These are phyloP conservation scores for Emiliania huxleyi DNA, from an alignment of 78 protist genomes.

Conservation along the genomic window DNA sequence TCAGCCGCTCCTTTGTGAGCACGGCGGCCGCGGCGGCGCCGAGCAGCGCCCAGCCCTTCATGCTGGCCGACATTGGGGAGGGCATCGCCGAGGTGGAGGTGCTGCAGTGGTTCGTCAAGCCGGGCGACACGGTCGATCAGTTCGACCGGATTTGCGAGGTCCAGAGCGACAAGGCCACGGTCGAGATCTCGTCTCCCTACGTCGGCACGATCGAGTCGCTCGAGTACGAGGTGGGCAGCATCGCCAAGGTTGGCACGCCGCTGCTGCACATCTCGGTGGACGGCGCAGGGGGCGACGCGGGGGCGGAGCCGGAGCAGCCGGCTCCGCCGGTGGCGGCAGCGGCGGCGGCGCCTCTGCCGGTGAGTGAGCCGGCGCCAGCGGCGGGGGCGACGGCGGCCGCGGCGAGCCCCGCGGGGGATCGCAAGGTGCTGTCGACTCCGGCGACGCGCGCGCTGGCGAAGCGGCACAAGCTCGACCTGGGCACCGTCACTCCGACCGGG, in stretches of 20 bases:
- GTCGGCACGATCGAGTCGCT: conserved; percentile 74
- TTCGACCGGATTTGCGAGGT: conserved; percentile 87
- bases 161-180: conserved; percentile 92
- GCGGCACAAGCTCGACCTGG: conserved; percentile 67
- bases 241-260: conserved; percentile 78
- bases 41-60: no score
- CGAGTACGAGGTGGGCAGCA: conserved; percentile 38
- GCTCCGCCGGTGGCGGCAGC: neutral
- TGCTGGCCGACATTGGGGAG: conserved; percentile 90
- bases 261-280: neutral
- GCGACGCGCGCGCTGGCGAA: conserved; percentile 79
- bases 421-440: conserved; percentile 80
- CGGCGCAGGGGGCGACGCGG: no score
- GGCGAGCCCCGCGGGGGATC: no score
- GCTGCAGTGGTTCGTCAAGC: conserved; percentile 77
- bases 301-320: neutral
- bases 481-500: conserved; percentile 62
- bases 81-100: conserved; percentile 94
- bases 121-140: conserved; percentile 77
- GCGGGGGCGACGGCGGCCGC: neutral
- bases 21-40: no score
- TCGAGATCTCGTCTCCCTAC: conserved; percentile 79
- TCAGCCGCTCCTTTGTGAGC: no score
- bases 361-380: neutral
- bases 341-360: neutral